Evolutionary conservation across 2,329 filamentous ascomycete genomes (phyloP), one percentile per base, ranked within the genome.

Genomic region (Aspergillus hiratsukae): DNA sequence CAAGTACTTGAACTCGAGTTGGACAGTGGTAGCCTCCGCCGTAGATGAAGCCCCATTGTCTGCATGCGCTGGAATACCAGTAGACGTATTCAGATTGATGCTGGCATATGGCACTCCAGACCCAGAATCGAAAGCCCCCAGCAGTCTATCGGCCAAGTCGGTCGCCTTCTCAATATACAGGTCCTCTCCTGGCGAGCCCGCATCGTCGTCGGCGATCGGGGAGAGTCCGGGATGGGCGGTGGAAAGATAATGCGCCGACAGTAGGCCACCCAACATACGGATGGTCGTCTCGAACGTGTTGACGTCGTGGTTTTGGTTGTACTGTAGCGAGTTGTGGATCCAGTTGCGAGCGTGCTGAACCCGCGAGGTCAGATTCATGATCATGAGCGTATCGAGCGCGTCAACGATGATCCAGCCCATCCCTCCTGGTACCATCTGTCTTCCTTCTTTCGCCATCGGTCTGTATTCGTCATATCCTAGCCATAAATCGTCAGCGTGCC

Each of bases 381-480:
- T 80, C 78, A 99, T 99, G 81, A 97, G 84, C 0, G 94, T 99
- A 74, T 99, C 94, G 61, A 99, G 79, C 11, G 93, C 87, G 76
- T 99, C 94, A 56, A 99, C 88, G 60, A 99, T 97, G 68, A 97
- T 97, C 94, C 95, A 99, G 29, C 94, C 94, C 75, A 99, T 82
- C 27, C 93, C 94, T 60, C 90, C 86, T 3, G 88, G 82, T 6
- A 91, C 87, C 93, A 99, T 97, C 66, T 94, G 86, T 52, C 80
- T 81, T 51, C 91, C 90, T 19, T 78, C 85, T 71, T 94, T 94
- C 5, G 89, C 86, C 28, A 93, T 76, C 1, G 94, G 94, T 65
- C 90, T 86, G 71, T 89, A 99, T 73, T 94, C 87, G 71, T 99
- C 94, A 66, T 66, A 64, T 37, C 69, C 67, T 72, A 56, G 7